A percentile compares a stretch with the other conserved stretches of the same genome.
phyloP scores from a whole-genome alignment of 352 stramenopile species.

The Phytophthora foliorum region DNA sequence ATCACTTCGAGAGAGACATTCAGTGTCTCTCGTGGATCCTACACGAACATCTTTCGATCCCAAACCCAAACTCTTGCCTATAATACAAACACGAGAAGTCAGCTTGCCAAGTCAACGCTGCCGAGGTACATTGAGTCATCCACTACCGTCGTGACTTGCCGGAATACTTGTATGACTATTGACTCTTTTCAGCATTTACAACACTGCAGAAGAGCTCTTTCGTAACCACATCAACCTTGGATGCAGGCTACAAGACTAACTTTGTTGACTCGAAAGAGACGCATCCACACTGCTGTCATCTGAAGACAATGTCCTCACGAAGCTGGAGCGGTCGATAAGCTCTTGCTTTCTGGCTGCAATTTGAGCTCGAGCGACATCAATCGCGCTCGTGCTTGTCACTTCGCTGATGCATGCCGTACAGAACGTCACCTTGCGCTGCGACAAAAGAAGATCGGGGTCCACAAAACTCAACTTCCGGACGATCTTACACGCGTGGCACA shows the following conservation, averaged over 20 bases:
- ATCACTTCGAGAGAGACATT: too few relatives aligned
- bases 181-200: background rate
- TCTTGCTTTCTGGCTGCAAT: slow-evolving; percentile 11
- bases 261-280: slow-evolving; percentile 11
- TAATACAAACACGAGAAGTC: background rate
- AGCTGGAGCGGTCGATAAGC: slow-evolving; percentile 10
- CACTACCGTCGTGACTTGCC: background rate
- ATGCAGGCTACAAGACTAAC: background rate
- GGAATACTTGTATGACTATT: background rate
- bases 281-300: slow-evolving; percentile 11
- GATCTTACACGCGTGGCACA: slow-evolving; percentile 36
- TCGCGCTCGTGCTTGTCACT: slow-evolving; percentile 38
- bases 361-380: slow-evolving; percentile 19
- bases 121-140: background rate
- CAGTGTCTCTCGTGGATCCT: too few relatives aligned
- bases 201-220: background rate
- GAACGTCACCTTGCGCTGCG: slow-evolving; percentile 39
- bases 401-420: slow-evolving; percentile 43
- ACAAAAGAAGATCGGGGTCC: slow-evolving; percentile 21
- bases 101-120: too few relatives aligned
- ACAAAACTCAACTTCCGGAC: slow-evolving; percentile 35
- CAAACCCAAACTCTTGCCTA: too few relatives aligned
- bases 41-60: too few relatives aligned
- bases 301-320: slow-evolving; percentile 21
- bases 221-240: background rate